These are phyloP conservation scores for Halenospora varia DNA, from an alignment of 495 filamentous ascomycete species.

Conservation along the genomic window DNA sequence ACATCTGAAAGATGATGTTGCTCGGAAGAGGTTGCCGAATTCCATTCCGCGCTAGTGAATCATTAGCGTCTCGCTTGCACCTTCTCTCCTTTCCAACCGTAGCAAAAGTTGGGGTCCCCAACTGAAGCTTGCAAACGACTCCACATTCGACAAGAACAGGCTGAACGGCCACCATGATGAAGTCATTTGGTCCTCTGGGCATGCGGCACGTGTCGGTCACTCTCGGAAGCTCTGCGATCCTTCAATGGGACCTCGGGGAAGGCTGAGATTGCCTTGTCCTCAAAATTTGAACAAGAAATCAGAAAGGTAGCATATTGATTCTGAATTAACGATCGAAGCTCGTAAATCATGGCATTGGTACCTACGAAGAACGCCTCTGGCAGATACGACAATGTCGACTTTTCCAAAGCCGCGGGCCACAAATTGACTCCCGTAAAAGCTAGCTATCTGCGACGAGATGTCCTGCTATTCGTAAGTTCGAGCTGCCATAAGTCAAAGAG, in stretches of 20 bases:
- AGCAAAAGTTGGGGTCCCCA: too few relatives aligned
- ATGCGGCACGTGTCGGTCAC: not conserved
- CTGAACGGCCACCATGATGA: too few relatives aligned
- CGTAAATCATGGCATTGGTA: conserved; percentile 5
- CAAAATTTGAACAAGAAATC: too few relatives aligned
- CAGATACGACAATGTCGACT: conserved; percentile 30
- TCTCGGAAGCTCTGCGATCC: not conserved
- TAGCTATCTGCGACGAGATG: conserved; percentile 27
- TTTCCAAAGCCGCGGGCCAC: conserved; percentile 25
- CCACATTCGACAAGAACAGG: too few relatives aligned
- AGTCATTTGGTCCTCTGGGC: too few relatives aligned
- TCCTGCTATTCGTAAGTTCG: conserved; percentile 27
- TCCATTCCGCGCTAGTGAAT: not conserved
- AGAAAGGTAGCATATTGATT: too few relatives aligned
- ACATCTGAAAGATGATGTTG: too few relatives aligned
- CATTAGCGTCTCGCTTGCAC: not conserved
- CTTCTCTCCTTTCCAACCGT: too few relatives aligned
- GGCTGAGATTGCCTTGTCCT: not conserved
- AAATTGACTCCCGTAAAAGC: conserved; percentile 24
- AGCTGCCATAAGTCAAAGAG: not conserved
- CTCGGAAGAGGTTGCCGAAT: too few relatives aligned
- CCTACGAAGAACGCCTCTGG: conserved; percentile 20
- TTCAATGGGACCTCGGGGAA: not conserved
- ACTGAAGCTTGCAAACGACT: too few relatives aligned
- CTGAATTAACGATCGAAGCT: too few relatives aligned